Evolutionary conservation across 129 eudicot species (phyloP).

Genomic region (Flaveria robusta): DNA sequence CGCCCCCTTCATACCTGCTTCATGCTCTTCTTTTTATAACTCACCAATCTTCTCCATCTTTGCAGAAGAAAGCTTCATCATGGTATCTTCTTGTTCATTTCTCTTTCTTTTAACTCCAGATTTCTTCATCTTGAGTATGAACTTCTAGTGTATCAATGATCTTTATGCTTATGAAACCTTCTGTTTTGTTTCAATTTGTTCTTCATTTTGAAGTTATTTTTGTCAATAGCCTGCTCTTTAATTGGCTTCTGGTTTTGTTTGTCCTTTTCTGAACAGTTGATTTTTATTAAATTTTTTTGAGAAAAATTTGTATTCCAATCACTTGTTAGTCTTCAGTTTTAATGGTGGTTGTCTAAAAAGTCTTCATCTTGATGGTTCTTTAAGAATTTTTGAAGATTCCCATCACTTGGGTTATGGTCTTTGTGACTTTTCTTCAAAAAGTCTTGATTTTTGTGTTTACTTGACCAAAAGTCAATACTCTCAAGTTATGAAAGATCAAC

Average conservation of each 20-base stretch:
- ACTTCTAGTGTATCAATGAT: neutral
- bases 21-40: conserved; percentile 8
- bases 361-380: neutral
- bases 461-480: conserved; percentile 17
- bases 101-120: neutral
- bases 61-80: neutral
- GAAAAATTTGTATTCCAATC: neutral
- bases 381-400: neutral
- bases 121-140: neutral
- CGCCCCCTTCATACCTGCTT: conserved; percentile 9
- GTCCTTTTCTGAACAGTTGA: neutral
- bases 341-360: neutral
- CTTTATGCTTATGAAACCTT: conserved; percentile 4
- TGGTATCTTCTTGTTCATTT: conserved; percentile 21
- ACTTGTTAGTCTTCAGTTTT: neutral
- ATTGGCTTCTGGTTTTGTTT: neutral
- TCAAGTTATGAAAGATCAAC: neutral
- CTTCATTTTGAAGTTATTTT: neutral
- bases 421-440: neutral
- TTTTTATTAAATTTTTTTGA: neutral
- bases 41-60: neutral
- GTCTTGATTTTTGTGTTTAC: neutral
- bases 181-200: neutral
- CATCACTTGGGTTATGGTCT: conserved; percentile 12
- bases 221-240: neutral